These are phyloP conservation scores for Actinomortierella ambigua DNA, from an alignment of 371 early-diverging fungal genomes.

Conservation along the genomic window DNA sequence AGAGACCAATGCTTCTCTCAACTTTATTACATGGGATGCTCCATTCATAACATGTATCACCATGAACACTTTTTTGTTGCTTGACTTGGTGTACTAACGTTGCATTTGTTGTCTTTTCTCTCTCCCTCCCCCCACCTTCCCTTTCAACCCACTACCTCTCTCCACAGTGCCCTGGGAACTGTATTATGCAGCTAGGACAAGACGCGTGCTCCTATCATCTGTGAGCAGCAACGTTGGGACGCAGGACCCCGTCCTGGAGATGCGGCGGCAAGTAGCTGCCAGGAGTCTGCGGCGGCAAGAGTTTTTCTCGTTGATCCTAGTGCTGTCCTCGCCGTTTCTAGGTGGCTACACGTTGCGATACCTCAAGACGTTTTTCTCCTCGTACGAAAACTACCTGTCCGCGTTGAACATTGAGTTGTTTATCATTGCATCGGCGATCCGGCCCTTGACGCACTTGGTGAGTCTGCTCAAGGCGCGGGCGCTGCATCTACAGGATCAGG, in stretches of 20 bases:
- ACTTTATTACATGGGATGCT: no score
- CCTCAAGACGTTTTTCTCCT: conserved; percentile 57
- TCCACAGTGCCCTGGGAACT: conserved; percentile 69
- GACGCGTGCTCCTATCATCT: conserved; percentile 50
- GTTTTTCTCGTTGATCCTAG: conserved; percentile 54
- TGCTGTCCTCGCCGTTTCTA: conserved; percentile 57
- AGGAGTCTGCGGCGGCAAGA: conserved; percentile 61
- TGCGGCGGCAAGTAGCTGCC: conserved; percentile 45
- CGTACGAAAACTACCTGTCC: conserved; percentile 64
- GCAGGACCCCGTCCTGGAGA: conserved; percentile 46
- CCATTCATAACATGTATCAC: not conserved
- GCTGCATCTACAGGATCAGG: conserved; percentile 57
- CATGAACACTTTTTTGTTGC: not conserved
- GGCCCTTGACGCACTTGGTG: conserved; percentile 60
- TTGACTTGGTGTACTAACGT: not conserved
- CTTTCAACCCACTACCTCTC: not conserved
- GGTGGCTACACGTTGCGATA: conserved; percentile 64
- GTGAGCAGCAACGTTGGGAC: conserved; percentile 17
- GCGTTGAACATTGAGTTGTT: conserved; percentile 66
- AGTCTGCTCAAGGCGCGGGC: conserved; percentile 60
- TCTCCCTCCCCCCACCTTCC: conserved; percentile 1
- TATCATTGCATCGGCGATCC: conserved; percentile 63
- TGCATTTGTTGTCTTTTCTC: no score
- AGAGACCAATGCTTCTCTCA: no score
- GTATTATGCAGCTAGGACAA: conserved; percentile 66